These are phyloP conservation scores for Ganoderma lucidum DNA, from an alignment of 1,284 basidiomycete species.

Conservation along the genomic window DNA sequence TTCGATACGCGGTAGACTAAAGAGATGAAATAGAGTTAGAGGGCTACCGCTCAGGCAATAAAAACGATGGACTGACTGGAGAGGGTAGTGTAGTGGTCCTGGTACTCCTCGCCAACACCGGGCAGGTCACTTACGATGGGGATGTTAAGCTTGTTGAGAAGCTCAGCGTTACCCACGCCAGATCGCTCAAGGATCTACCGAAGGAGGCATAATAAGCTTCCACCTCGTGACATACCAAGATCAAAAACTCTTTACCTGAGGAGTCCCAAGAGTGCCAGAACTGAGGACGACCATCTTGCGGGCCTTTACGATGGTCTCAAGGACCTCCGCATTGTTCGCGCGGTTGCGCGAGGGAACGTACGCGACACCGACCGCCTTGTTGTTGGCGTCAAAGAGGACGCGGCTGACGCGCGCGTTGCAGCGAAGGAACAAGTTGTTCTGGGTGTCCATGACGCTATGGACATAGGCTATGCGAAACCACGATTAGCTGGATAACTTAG, in stretches of 20 bases:
- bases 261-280: constrained; percentile 72
- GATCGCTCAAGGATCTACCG: constrained; percentile 71
- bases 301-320: constrained; percentile 70
- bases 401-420: constrained; percentile 72
- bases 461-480: constrained; percentile 56
- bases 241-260: constrained; percentile 40
- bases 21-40: constrained; percentile 3
- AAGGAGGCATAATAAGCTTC: constrained; percentile 25
- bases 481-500: constrained; percentile 6
- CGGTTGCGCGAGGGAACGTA: constrained; percentile 73
- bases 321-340: constrained; percentile 55
- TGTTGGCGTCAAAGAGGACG: constrained; percentile 74
- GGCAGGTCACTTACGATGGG: constrained; percentile 74
- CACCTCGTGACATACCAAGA: background rate
- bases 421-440: constrained; percentile 68
- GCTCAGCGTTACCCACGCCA: constrained; percentile 64
- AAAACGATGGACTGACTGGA: constrained; percentile 50
- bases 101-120: constrained; percentile 76
- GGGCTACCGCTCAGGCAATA: background rate
- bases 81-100: constrained; percentile 78
- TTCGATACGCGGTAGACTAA: constrained; percentile 73
- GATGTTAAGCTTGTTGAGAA: constrained; percentile 64
- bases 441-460: constrained; percentile 75
- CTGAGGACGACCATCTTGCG: constrained; percentile 72
- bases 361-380: constrained; percentile 74